Conservation (phyloP, 441 rosid species). For the Francoa sonchifolia region DNA sequence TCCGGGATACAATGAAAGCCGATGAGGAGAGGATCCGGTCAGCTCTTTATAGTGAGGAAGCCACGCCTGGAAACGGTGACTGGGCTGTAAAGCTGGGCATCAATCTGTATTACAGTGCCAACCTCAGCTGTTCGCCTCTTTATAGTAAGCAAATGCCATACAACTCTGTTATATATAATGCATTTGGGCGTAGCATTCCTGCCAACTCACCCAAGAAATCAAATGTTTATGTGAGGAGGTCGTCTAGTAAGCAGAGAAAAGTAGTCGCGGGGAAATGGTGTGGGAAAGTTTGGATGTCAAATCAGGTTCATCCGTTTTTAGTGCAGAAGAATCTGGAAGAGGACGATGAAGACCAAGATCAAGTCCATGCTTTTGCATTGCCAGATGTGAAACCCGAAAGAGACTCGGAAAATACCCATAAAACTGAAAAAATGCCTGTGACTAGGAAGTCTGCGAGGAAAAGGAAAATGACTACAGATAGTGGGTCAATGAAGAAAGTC, state of each 20-base stretch:
- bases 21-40: slow-evolving; percentile 64
- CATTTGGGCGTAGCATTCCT: slow-evolving; percentile 69
- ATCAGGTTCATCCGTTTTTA: too few species aligned
- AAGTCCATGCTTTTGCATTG: slow-evolving; percentile 21
- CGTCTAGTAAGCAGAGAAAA: slow-evolving; percentile 56
- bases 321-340: slow-evolving; percentile 81
- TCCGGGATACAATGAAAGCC: slow-evolving; percentile 51
- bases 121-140: slow-evolving; percentile 55
- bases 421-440: slow-evolving; percentile 23
- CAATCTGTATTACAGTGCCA: slow-evolving; percentile 68
- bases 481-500: slow-evolving; percentile 33
- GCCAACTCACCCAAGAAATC: slow-evolving; percentile 37
- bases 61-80: slow-evolving; percentile 46
- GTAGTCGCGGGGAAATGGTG: slow-evolving; percentile 97
- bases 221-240: slow-evolving; percentile 35
- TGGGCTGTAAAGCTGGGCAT: slow-evolving; percentile 87
- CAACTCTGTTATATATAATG: slow-evolving; percentile 60
- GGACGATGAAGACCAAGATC: slow-evolving; percentile 48
- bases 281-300: too few species aligned
- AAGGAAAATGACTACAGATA: slow-evolving; percentile 40
- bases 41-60: slow-evolving; percentile 58
- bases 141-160: slow-evolving; percentile 62
- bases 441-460: slow-evolving; percentile 49
- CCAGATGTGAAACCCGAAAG: slow-evolving; percentile 41
- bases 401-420: slow-evolving; percentile 21